Evolutionary conservation across 306 rosid genomes (phyloP), one percentile per base, ranked within the genome.

Genomic region (Arachis stenosperma): DNA sequence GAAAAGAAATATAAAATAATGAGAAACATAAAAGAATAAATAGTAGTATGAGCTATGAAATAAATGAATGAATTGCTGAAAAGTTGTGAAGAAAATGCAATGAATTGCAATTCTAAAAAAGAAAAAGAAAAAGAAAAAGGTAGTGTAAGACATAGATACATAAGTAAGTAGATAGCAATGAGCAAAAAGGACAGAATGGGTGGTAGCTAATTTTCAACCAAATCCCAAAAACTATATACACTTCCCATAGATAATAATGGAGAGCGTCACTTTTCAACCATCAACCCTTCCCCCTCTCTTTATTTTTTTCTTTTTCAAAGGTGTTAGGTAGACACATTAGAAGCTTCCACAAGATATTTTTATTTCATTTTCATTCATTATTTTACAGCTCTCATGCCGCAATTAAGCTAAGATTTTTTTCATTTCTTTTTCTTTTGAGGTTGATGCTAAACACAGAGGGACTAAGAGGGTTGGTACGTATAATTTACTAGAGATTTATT

Each of bases 311-410:
- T 58, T 80, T 83, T 84, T 80, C 82, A 80, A 84, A 73, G 71
- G 84, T 73, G 87, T 76, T 84, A 80, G 87, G 87, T 84, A 76
- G 84, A 81, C 56, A 73, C 67, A 76, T 68, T 84, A 77, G 87
- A 84, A 84, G 72, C 84, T 84, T 84, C 87, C 80, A 76, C 54
- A 2, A 69, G 74, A 76, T 69, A 63, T 73, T 79, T 78, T 66
- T n/a, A 48, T 57, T 71, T 17, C 40, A 5, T 39, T 13, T 8
- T 29, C 8, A 22, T 8, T 29, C 6, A n/a, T 65, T 73, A 71
- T 57, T 79, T 61, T 61, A 48, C 46, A 44, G 3, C 6, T 73
- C 67, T 44, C 64, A 36, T 48, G 1, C 14, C 27, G 53, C 14
- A 61, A 43, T 39, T 33, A 33, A 33, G 37, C 37, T 33, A 37